Evolutionary conservation across 495 filamentous ascomycete genomes (phyloP), one percentile per base, ranked within the genome.

Genomic region (Xylaria curta): DNA sequence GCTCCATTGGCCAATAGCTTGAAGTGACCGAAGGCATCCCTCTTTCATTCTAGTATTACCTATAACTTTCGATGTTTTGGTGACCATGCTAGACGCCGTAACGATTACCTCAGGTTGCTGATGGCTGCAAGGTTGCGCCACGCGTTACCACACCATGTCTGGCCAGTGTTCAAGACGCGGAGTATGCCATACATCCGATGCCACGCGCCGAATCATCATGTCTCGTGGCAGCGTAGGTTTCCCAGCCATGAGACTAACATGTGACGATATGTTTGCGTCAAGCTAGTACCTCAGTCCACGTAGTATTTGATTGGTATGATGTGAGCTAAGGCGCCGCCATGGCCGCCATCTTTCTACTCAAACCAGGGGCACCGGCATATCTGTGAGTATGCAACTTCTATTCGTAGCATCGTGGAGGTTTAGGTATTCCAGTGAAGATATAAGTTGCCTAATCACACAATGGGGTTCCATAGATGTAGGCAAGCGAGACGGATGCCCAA

Each of bases 381-480:
- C 21, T 59, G 40, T 60, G 17, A 33, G n/a, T 19, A 58, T 47
- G 21, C 15, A 44, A 10, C 51, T 3, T 38, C 60, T 31, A 53
- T 63, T 70, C 59, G 68, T 47, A 40, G 46, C n/a, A 63, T 63
- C 26, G 21, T 19, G n/a, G 46, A 44, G n/a, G 21, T 38, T 24
- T 56, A n/a, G n/a, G n/a, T n/a, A 6, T 47, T 46, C 17, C n/a
- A 6, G 19, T 19, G 9, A 38, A 49, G 4, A 46, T 21, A 7
- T 12, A 33, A 46, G 42, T n/a, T 44, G 47, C 68, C 68, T 56
- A 63, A 70, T 70, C 59, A 70, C 59, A 64, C 68, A 51, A 71
- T 66, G 51, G 61, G 51, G 46, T 70, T 70, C 62, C 61, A 64
- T 54, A 40, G 66, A 71, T 66, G 69, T 71, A 59, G 69, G 69